Conservation (phyloP, 2,329 filamentous ascomycete species). For the Fusarium sp. region DNA sequence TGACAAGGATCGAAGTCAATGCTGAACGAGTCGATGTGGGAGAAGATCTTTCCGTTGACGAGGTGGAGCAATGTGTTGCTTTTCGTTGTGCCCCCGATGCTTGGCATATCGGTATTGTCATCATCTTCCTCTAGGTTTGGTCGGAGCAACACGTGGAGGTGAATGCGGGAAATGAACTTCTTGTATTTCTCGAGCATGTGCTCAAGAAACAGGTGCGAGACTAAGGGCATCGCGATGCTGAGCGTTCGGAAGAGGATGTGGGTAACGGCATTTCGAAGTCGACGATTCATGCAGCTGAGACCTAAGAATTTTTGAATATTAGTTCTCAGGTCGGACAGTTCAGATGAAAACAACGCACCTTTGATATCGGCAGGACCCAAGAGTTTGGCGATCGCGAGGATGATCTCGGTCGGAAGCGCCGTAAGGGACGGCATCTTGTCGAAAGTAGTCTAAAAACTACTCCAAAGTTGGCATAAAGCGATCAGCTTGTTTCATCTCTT, state of each 20-base stretch:
- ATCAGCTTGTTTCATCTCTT: accelerated
- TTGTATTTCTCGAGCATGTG: not conserved
- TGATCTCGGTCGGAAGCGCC: accelerated
- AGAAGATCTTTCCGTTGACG: not conserved
- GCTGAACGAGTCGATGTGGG: not conserved
- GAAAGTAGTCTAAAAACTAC: not conserved
- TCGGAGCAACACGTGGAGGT: not conserved
- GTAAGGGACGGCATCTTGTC: not conserved
- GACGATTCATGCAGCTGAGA: not conserved
- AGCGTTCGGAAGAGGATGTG: not conserved
- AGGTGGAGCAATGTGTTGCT: accelerated
- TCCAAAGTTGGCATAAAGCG: not conserved
- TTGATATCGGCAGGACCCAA: not conserved
- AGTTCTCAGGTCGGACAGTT: too few relatives aligned
- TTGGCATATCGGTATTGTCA: too few relatives aligned
- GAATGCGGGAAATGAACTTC: too few relatives aligned
- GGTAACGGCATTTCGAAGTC: not conserved
- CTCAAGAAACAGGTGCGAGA: not conserved
- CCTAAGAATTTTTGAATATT: too few relatives aligned
- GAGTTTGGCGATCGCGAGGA: not conserved
- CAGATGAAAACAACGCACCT: too few relatives aligned
- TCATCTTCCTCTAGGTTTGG: not conserved
- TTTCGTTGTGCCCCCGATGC: not conserved
- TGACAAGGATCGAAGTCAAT: not conserved
- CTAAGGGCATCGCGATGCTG: not conserved